Evolutionary conservation across 306 rosid genomes (phyloP).

Genomic region (Canavalia ensiformis): DNA sequence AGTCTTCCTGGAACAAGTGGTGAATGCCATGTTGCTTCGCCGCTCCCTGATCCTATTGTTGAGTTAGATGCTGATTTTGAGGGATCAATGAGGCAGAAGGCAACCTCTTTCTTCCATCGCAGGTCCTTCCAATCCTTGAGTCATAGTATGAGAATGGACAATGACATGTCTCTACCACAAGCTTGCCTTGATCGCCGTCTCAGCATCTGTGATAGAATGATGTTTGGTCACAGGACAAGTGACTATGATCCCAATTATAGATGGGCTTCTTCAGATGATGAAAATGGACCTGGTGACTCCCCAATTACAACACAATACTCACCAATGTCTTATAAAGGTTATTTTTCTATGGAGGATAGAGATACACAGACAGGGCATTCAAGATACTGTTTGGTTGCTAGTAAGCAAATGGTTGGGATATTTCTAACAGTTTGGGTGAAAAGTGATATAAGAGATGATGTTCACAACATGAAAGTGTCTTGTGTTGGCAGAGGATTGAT

Average conservation of each 20-base stretch:
- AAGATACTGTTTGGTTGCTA: constrained; percentile 88
- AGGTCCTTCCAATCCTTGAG: constrained; percentile 95
- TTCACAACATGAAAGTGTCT: constrained; percentile 88
- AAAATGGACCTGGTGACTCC: constrained; percentile 77
- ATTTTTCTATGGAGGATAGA: constrained; percentile 76
- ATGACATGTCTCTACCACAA: constrained; percentile 74
- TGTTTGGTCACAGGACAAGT: constrained; percentile 75
- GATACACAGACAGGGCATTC: constrained; percentile 79
- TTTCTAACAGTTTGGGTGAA: constrained; percentile 92
- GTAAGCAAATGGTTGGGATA: constrained; percentile 99
- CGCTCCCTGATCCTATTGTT: constrained; percentile 85
- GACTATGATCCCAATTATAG: constrained; percentile 81
- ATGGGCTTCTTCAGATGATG: constrained; percentile 95
- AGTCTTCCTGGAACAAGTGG: constrained; percentile 89
- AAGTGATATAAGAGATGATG: constrained; percentile 78
- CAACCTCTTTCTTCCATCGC: constrained; percentile 86
- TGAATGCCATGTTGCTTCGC: constrained; percentile 82
- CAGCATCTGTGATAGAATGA: constrained; percentile 87
- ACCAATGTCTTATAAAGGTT: constrained; percentile 69
- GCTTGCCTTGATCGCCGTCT: constrained; percentile 82
- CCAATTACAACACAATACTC: constrained; percentile 69
- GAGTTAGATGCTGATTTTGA: constrained; percentile 93
- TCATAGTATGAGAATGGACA: constrained; percentile 95
- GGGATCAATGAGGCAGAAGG: constrained; percentile 84
- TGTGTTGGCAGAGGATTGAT: constrained; percentile 98